Evolutionary conservation across 352 stramenopile genomes (phyloP), one percentile per base, ranked within the genome.

Genomic region (Phytophthora cactorum): DNA sequence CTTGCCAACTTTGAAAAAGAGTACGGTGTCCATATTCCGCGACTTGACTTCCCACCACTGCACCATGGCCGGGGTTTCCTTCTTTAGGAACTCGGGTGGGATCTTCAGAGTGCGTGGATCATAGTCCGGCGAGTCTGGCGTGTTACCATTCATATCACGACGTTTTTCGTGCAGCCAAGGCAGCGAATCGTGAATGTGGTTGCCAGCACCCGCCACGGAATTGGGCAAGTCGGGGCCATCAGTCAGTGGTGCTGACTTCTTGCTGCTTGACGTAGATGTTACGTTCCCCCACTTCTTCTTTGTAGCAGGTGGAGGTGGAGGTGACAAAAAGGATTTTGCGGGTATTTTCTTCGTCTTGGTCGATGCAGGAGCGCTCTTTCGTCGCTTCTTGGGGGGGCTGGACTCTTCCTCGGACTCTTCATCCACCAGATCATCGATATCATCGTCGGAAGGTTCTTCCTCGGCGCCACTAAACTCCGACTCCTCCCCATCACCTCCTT

Each of bases 1-100:
- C 76, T 98, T 98, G 53, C 96, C 96, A 34, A 97, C 98, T 75
- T 99, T 99, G 84, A 99, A 99, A 57, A 99, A 98, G 1, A 99
- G 78, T 2, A 99, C 86, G 2, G 95, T 99, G 77, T 99, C 98
- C 82, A 98, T 97, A 72, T 99, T 98, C 39, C 93, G 81, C 5
- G 89, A 62, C 77, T 99, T 99, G 60, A 99, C 89, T 52, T 97
- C 81, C 98, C 97, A 99, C 98, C 98, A 99, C 75, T 99, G 97
- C 57, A 96, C 77, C 84, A 99, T 98, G 6, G 94, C 97, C 3
- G 96, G 91, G 4, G 96, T 99, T 64, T 97, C 88, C 49, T 98
- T 84, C 51, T 89, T 86, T 25, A 97, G 34, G 49, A 98, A 98
- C 7, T 91, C 71, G 0, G 84, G 70, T 5, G 96, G 89, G 0